Evolutionary conservation across 2,329 filamentous ascomycete genomes (phyloP).

Genomic region (Fusarium temperatum): DNA sequence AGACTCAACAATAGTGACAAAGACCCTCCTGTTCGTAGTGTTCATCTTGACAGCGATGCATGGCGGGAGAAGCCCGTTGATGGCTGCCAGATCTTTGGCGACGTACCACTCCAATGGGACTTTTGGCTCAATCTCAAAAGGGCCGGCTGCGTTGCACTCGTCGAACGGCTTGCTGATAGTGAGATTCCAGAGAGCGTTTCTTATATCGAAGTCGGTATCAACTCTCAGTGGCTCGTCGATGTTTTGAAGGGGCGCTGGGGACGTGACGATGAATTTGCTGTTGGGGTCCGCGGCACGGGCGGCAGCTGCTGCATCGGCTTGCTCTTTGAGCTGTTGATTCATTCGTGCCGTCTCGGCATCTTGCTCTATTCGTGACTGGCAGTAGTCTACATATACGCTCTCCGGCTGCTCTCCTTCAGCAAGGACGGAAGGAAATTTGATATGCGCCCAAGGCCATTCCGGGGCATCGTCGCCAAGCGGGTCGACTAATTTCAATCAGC

Average conservation of each 20-base stretch:
- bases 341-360: not conserved
- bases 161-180: not conserved
- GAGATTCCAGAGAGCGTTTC: not conserved
- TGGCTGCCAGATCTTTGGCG: not conserved
- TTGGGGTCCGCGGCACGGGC: not conserved
- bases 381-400: not conserved
- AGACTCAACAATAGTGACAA: not conserved
- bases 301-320: accelerated
- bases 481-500: not conserved
- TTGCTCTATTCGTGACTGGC: not conserved
- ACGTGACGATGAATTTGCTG: not conserved
- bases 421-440: not conserved
- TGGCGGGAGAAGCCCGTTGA: not conserved
- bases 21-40: not conserved
- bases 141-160: not conserved
- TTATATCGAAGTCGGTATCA: not conserved
- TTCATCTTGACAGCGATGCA: not conserved
- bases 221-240: not conserved
- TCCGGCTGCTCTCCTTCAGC: not conserved
- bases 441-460: not conserved
- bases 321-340: accelerated
- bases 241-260: not conserved
- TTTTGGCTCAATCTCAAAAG: not conserved
- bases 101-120: not conserved
- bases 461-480: not conserved